Conservation (phyloP, 1,139 yeast species). For the Magnusiomyces ingens region DNA sequence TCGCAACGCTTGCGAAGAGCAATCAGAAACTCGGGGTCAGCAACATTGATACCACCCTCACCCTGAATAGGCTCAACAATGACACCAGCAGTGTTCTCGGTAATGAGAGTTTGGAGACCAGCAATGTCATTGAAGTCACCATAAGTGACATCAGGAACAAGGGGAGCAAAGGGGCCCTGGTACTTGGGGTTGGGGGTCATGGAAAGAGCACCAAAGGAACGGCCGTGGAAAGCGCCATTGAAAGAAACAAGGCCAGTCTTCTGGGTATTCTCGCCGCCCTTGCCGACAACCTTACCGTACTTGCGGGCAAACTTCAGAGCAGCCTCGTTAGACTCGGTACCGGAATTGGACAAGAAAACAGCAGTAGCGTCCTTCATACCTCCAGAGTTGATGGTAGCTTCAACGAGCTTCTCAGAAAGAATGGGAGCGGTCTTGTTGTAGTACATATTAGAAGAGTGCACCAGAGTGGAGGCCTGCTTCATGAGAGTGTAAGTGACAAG, state of each 20-base stretch:
- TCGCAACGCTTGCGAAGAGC: conserved; percentile 63
- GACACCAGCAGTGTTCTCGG: conserved; percentile 79
- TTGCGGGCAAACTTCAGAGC: conserved; percentile 94
- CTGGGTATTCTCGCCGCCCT: conserved; percentile 49
- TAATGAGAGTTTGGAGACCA: conserved; percentile 52
- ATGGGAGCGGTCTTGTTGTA: conserved; percentile 81
- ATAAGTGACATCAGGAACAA: conserved; percentile 74
- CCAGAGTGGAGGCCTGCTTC: conserved; percentile 64
- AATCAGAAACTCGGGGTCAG: conserved; percentile 55
- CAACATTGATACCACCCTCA: conserved; percentile 86
- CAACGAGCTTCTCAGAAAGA: conserved; percentile 63
- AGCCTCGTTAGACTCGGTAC: conserved; percentile 97
- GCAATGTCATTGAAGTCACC: conserved; percentile 56
- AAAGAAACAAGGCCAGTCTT: conserved; percentile 55
- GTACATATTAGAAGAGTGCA: conserved; percentile 82
- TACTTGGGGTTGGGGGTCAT: conserved; percentile 91
- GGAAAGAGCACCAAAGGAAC: conserved; percentile 87
- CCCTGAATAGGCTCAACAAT: conserved; percentile 97
- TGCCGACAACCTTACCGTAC: conserved; percentile 45
- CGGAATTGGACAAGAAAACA: conserved; percentile 88
- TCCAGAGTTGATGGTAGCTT: conserved; percentile 58
- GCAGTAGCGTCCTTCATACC: conserved; percentile 76
- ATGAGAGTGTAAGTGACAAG: conserved; percentile 61
- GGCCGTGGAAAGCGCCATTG: conserved; percentile 85
- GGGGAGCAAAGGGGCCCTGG: conserved; percentile 82